Evolutionary conservation across 2,329 filamentous ascomycete species (phyloP).

Genomic region (Lojkania enalia): DNA sequence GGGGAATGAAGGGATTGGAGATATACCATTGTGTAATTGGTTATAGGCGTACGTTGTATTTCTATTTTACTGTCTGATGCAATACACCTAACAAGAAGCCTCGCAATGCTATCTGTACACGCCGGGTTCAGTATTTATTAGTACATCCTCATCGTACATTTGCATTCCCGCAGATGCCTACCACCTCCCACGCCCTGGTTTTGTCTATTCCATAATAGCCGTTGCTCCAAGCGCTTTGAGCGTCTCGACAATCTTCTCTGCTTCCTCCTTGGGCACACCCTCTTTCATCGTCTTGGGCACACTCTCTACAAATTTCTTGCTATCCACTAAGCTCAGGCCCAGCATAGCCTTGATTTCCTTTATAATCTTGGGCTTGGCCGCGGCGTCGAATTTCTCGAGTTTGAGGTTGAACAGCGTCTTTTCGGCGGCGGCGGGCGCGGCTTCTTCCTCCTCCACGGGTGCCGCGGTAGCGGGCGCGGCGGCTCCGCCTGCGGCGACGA

Average conservation of each 20-base stretch:
- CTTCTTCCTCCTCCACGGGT: conserved; percentile 76
- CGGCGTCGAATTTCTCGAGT: conserved; percentile 84
- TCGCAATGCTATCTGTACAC: conserved; percentile 42
- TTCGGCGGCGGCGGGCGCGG: conserved; percentile 82
- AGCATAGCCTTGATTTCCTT: conserved; percentile 99
- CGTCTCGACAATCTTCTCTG: conserved; percentile 94
- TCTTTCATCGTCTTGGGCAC: conserved; percentile 99
- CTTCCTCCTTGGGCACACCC: conserved; percentile 97
- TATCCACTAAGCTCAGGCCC: conserved; percentile 93
- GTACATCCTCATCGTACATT: neutral
- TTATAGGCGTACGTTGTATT: conserved; percentile 19
- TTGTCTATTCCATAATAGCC: conserved; percentile 81
- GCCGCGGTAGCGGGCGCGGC: conserved; percentile 64
- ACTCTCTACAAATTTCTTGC: conserved; percentile 99
- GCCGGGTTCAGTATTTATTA: neutral
- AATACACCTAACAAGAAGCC: conserved; percentile 36
- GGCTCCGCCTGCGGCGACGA: conserved; percentile 70
- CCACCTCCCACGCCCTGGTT: conserved; percentile 2
- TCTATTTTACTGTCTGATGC: conserved; percentile 25
- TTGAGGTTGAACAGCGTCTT: conserved; percentile 98
- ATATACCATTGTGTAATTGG: conserved; percentile 33
- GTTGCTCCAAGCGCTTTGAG: conserved; percentile 92
- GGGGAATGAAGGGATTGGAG: conserved; percentile 14
- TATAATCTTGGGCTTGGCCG: conserved; percentile 96
- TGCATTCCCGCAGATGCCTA: neutral